Conservation (phyloP, 306 rosid species). For the Cicer chorassanicum region DNA sequence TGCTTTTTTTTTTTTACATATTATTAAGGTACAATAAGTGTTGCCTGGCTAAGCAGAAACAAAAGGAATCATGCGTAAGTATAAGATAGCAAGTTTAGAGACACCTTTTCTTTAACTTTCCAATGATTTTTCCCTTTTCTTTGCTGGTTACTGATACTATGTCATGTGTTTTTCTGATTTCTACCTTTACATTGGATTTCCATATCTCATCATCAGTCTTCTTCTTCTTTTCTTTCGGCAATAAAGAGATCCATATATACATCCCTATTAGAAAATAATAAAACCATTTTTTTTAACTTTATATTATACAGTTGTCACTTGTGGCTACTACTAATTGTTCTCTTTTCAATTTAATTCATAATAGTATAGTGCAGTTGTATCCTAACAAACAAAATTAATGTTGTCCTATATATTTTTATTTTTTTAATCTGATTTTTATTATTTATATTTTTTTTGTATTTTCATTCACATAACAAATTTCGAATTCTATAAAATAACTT, state of each 20-base stretch:
- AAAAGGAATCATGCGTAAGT: constrained; percentile 39
- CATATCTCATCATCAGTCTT: constrained; percentile 15
- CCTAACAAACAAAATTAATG: constrained; percentile 16
- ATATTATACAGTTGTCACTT: constrained; percentile 5
- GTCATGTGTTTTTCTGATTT: constrained; percentile 26
- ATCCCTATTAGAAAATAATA: constrained; percentile 24
- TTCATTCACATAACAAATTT: too few relatives aligned
- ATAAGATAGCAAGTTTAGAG: constrained; percentile 37
- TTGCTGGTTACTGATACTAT: not conserved
- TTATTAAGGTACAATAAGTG: not conserved
- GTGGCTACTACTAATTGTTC: not conserved
- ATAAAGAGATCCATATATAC: constrained; percentile 36
- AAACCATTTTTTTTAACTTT: constrained; percentile 24
- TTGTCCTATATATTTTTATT: not conserved
- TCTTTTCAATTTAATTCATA: not conserved
- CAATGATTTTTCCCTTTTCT: constrained; percentile 26
- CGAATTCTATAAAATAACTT: too few relatives aligned
- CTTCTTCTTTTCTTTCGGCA: constrained; percentile 37
- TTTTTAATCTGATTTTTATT: not conserved
- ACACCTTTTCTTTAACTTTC: constrained; percentile 56
- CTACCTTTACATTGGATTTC: not conserved
- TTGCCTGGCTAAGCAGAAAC: constrained; percentile 38
- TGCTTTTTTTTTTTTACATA: not conserved
- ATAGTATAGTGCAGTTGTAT: not conserved
- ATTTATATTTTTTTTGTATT: too few relatives aligned